Percentiles rank a stretch among this genome's conserved stretches.
These are phyloP conservation scores for Globisporangium echinulatum DNA, from an alignment of 352 stramenopile species.

Conservation along the genomic window DNA sequence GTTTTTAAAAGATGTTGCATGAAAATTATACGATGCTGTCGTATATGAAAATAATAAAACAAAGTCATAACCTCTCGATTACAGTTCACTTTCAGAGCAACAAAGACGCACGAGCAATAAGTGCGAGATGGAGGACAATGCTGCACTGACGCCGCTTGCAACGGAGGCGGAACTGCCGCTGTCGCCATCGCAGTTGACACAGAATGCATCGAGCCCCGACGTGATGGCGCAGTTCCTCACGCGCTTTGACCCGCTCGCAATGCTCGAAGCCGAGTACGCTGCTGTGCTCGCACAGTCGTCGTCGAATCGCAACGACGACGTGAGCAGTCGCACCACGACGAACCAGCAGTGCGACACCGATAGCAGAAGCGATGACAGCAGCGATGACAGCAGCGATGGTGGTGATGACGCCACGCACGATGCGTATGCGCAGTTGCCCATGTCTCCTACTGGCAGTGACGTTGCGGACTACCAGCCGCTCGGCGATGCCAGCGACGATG, in stretches of 20 bases:
- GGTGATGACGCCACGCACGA: conserved; percentile 1
- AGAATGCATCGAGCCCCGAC: neutral
- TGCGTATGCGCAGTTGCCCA: conserved; percentile 16
- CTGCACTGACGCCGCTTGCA: too few species aligned
- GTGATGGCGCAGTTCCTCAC: conserved; percentile 25
- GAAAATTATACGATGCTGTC: too few species aligned
- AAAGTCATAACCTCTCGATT: too few species aligned
- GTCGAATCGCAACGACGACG: neutral
- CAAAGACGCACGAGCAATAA: too few species aligned
- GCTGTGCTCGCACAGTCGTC: conserved; percentile 39
- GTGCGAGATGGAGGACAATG: too few species aligned
- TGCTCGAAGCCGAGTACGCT: conserved; percentile 59
- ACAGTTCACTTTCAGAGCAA: too few species aligned
- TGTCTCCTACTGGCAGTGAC: conserved; percentile 10
- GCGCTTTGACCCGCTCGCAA: conserved; percentile 38
- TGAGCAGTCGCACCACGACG: too few species aligned
- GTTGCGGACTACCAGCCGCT: conserved; percentile 10
- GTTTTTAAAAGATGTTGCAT: too few species aligned
- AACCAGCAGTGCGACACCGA: conserved; percentile 10
- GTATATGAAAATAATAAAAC: too few species aligned
- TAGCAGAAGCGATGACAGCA: conserved; percentile 12
- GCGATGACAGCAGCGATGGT: conserved; percentile 19
- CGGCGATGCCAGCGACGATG: conserved; percentile 8
- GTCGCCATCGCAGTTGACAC: too few species aligned
- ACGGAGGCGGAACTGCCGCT: too few species aligned